Base-by-base conservation (phyloP, 176 grass and related monocot genomes). In the Neostapfia colusana region DNA sequence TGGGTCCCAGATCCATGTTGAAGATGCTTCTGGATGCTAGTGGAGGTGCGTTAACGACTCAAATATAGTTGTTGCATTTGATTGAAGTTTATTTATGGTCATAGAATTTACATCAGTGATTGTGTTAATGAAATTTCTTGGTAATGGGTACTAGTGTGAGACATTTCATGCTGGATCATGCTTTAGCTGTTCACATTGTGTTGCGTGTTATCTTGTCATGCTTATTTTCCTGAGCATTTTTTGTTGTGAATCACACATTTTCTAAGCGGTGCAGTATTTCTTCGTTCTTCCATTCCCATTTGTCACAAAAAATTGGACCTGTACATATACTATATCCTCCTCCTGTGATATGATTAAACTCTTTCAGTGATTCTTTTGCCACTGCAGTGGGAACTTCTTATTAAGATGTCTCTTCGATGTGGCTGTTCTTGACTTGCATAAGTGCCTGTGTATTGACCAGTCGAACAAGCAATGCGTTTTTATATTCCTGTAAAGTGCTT, bases 21-120 rank as follows among this genome's bases (percentile, higher is more conserved):
- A 99, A 99, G 83, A 99, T 99, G 95, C 79, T 99, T 63, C 89
- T 99, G 76, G 95, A 99, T 92, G 95, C 95, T 63, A 12, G 36
- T 28, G 95, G 95, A 89, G 95, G 91, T 99, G 44, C 41, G 44
- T 43, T n/a, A 16, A 41, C n/a, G 17, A 65, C 44, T 63, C 53
- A 37, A 49, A 63, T 36, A 2, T 74, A 43, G 26, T 61, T 9
- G 70, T 7, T 41, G 53, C 42, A 62, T 62, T 37, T 0, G 3
- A 20, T 18, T 10, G 10, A 34, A 21, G 14, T 5, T 65, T 75
- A 6, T 62, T 18, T 5, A 49, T 24, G 18, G 74, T 25, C 3
- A 31, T 31, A 31, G 31, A 31, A 31, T 31, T 63, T 10, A 18
- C 42, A 68, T 51, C 7, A 53, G 9, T 11, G 24, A 17, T 42